Evolutionary conservation across 257 asterid species (phyloP).

Genomic region (Solanum chilense): DNA sequence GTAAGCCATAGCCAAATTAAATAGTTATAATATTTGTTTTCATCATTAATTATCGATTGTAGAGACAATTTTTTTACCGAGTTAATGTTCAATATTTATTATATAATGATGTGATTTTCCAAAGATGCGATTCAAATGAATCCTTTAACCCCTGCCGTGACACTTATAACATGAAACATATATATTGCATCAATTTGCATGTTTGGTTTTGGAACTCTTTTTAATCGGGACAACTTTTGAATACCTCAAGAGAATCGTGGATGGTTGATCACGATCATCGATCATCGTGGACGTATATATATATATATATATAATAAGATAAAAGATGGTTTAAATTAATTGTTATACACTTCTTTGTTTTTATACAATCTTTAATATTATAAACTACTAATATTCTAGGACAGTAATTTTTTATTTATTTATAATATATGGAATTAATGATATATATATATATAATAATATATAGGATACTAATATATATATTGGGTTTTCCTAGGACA

Average conservation of each 20-base stretch:
- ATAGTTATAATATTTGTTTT: neutral
- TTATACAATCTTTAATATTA: neutral
- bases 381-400: neutral
- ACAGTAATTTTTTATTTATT: neutral
- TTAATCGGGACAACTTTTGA: neutral
- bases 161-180: neutral
- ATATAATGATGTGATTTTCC: neutral
- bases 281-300: neutral
- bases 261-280: neutral
- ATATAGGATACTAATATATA: neutral
- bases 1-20: neutral
- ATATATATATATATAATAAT: too few relatives aligned
- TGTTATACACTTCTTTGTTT: neutral
- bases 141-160: neutral
- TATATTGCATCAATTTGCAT: neutral
- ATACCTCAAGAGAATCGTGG: neutral
- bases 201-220: neutral
- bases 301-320: neutral
- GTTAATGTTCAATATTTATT: too few relatives aligned
- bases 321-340: neutral
- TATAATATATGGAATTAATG: neutral
- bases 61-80: neutral
- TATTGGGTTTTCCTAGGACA: neutral
- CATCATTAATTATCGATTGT: neutral
- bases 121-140: too few relatives aligned